These are phyloP conservation scores for Cladobotryum mycophilum DNA, from an alignment of 2,329 filamentous ascomycete species.

Conservation along the genomic window DNA sequence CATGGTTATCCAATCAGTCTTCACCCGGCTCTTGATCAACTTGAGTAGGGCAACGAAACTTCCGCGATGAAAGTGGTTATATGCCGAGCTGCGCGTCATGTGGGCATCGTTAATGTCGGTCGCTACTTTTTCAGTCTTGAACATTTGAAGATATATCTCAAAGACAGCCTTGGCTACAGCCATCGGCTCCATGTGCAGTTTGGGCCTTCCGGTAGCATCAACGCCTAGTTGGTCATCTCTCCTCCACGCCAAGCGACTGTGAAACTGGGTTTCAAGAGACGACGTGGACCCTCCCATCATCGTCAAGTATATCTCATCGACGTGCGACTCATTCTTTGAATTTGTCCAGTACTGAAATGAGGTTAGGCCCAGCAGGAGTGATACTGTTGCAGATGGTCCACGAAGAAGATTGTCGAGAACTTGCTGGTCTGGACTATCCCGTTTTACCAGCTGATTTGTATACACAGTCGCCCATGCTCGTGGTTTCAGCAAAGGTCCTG, in stretches of 20 bases:
- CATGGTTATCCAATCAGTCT: slow-evolving; percentile 28
- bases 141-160: slow-evolving; percentile 40
- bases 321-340: slow-evolving; percentile 32
- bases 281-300: slow-evolving; percentile 11
- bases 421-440: slow-evolving; percentile 16
- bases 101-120: slow-evolving; percentile 9
- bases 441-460: slow-evolving; percentile 39
- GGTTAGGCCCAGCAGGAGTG: slow-evolving; percentile 44
- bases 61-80: slow-evolving; percentile 30
- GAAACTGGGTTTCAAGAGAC: slow-evolving; percentile 16
- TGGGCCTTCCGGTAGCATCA: slow-evolving; percentile 13
- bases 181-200: slow-evolving; percentile 16
- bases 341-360: slow-evolving; percentile 47
- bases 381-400: slow-evolving; percentile 40
- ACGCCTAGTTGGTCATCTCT: slow-evolving; percentile 24
- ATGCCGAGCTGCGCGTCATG: slow-evolving; percentile 13
- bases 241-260: slow-evolving; percentile 22
- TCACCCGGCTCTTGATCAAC: slow-evolving; percentile 26
- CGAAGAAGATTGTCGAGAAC: slow-evolving; percentile 38
- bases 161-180: slow-evolving; percentile 28
- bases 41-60: slow-evolving; percentile 36
- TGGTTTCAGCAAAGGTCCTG: slow-evolving; percentile 40
- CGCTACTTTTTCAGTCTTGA: slow-evolving; percentile 29
- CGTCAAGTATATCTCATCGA: slow-evolving; percentile 32
- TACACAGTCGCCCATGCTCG: slow-evolving; percentile 40